Percentiles rank a stretch among this genome's conserved stretches.
phyloP scores from a whole-genome alignment of 768 basidiomycete genomes.

The Inosperma sp. region DNA sequence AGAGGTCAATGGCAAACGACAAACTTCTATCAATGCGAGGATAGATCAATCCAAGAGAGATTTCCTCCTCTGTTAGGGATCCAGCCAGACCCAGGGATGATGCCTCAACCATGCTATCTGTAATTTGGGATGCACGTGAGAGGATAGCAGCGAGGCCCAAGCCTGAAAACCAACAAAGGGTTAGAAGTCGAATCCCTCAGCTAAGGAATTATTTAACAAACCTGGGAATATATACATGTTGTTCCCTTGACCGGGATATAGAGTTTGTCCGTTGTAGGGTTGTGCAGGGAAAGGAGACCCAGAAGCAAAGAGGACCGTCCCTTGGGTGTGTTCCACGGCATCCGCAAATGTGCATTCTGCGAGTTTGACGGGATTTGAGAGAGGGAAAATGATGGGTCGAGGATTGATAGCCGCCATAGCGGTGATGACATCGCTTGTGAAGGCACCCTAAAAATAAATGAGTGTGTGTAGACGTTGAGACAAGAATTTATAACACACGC shows the following conservation, averaged over 20 bases:
- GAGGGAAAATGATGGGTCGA: conserved; percentile 87
- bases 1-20: conserved; percentile 13
- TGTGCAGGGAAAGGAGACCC: conserved; percentile 81
- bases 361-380: conserved; percentile 82
- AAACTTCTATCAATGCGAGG: conserved; percentile 73
- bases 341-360: conserved; percentile 79
- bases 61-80: conserved; percentile 69
- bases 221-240: conserved; percentile 89
- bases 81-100: conserved; percentile 75
- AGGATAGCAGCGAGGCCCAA: conserved; percentile 80
- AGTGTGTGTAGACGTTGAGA: not conserved
- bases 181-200: conserved; percentile 10
- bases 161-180: conserved; percentile 35
- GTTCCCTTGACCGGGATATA: conserved; percentile 87
- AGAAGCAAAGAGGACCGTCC: conserved; percentile 78
- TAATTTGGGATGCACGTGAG: conserved; percentile 60
- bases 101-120: conserved; percentile 87
- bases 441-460: conserved; percentile 51
- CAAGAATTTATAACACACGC: conserved; percentile 30
- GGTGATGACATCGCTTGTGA: conserved; percentile 64
- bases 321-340: conserved; percentile 66
- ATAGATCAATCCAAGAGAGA: conserved; percentile 63
- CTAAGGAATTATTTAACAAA: conserved; percentile 20
- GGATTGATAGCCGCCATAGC: conserved; percentile 76
- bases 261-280: conserved; percentile 46